Base-by-base conservation (phyloP, 1,139 yeast species). In the Yamadazyma epiphylla region DNA sequence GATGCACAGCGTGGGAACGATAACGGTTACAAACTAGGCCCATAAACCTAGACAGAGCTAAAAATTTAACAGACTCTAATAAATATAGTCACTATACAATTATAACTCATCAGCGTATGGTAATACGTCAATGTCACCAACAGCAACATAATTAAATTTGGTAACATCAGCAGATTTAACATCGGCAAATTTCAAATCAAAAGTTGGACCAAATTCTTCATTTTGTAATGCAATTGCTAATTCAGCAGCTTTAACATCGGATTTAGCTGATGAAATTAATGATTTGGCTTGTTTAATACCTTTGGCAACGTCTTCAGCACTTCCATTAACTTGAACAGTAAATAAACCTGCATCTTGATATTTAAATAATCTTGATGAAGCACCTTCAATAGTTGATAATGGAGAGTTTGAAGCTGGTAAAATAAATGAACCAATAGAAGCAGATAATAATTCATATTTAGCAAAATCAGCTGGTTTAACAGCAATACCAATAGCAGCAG, bases 51-150 rank as follows among this genome's bases (percentile, higher is more conserved):
- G n/a, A n/a, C n/a, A n/a, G n/a, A 24, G 22, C 29, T 29, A 22
- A 19, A 16, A 19, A 17, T 32, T 30, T 27, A 30, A 25, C 13
- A 23, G 22, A 28, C 17, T 30, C 15, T 24, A 20, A 10, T 26
- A 15, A 23, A 28, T 13, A n/a, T 22, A 11, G n/a, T n/a, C n/a
- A n/a, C n/a, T n/a, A n/a, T n/a, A n/a, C 6, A 26, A 25, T 57
- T 77, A 86, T 64, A 91, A 81, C 69, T 91, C 96, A 60, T 83
- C 88, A 54, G 84, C 82, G 64, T 72, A 85, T 54, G 98, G 97
- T 64, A 91, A 78, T 48, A 77, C 79, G 58, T 81, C 81, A 42
- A 84, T 79, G 61, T 88, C 82, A 66, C 99, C 99, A 45, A 87
- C 81, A 43, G 94, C 96, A 45, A 83, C 94, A 54, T 83, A 82